phyloP scores from a whole-genome alignment of 805 yeast species.

The Starmerella stigmatis region DNA sequence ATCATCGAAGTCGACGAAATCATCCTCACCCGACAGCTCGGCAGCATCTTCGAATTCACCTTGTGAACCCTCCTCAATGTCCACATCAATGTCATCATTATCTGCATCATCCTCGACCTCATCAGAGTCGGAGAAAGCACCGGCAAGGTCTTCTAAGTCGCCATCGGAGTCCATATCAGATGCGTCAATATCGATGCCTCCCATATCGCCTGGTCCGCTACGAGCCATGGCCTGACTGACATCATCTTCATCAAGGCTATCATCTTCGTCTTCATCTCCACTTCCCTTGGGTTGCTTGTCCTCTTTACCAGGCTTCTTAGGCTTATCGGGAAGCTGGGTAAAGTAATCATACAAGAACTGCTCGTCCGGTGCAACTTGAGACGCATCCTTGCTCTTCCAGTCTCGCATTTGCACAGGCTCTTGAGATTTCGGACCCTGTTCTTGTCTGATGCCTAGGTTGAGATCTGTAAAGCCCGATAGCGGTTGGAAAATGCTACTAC shows the following conservation, averaged over 20 bases:
- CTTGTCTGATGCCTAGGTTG: conserved; percentile 27
- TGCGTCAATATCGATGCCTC: conserved; percentile 40
- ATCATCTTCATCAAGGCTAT: conserved; percentile 46
- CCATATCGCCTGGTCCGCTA: conserved; percentile 63
- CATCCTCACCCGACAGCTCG: conserved; percentile 11
- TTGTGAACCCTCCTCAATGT: conserved; percentile 35
- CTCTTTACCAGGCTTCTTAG: conserved; percentile 10
- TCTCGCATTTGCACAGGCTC: conserved; percentile 74
- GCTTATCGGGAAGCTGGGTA: conserved; percentile 34
- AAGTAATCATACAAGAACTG: conserved; percentile 80
- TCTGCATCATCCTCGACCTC: conserved; percentile 13
- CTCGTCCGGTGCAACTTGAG: conserved; percentile 75
- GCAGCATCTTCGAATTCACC: conserved; percentile 35
- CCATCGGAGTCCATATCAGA: conserved; percentile 36
- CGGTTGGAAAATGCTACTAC: conserved; percentile 96
- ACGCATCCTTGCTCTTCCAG: conserved; percentile 55
- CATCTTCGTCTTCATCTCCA: conserved; percentile 33
- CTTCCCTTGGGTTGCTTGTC: conserved; percentile 27
- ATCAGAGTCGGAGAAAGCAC: conserved; percentile 23
- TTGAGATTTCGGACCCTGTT: conserved; percentile 41
- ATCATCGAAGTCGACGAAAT: conserved; percentile 14
- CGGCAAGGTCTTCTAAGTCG: conserved; percentile 26
- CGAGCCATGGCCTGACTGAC: conserved; percentile 72
- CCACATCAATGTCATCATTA: conserved; percentile 17
- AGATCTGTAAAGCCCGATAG: conserved; percentile 52